phyloP scores from a whole-genome alignment of 2,329 filamentous ascomycete genomes.

The Paraphaeosphaeria sporulosa region DNA sequence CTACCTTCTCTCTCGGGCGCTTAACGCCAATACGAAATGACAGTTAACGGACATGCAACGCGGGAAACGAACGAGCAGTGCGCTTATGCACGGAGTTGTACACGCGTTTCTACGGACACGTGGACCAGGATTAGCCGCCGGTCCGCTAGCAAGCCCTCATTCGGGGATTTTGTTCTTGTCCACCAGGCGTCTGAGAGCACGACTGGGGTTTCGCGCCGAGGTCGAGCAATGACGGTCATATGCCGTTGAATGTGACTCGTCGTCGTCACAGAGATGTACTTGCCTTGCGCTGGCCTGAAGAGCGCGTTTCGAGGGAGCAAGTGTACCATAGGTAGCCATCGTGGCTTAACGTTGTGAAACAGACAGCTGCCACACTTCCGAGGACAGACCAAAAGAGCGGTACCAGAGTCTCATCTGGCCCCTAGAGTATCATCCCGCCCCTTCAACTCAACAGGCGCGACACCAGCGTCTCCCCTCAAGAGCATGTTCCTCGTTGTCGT shows the following conservation, averaged over 20 bases:
- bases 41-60: conserved; percentile 3
- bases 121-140: conserved; percentile 10
- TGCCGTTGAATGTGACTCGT: background rate
- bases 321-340: background rate
- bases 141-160: background rate
- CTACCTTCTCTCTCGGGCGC: background rate
- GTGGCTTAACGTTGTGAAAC: background rate
- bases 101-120: conserved; percentile 4
- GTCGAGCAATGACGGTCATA: background rate
- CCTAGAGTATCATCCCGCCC: background rate
- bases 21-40: background rate
- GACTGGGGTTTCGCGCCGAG: background rate
- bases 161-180: background rate
- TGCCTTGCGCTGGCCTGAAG: background rate
- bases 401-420: too few species aligned
- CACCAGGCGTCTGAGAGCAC: background rate
- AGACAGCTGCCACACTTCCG: background rate
- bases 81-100: conserved; percentile 10
- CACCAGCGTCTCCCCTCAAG: background rate
- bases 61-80: conserved; percentile 1
- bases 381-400: background rate
- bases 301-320: background rate
- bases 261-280: background rate
- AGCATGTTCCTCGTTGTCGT: background rate
- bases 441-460: background rate